Evolutionary conservation across 2,329 filamentous ascomycete genomes (phyloP).

Genomic region (Plectosphaerella sp.): DNA sequence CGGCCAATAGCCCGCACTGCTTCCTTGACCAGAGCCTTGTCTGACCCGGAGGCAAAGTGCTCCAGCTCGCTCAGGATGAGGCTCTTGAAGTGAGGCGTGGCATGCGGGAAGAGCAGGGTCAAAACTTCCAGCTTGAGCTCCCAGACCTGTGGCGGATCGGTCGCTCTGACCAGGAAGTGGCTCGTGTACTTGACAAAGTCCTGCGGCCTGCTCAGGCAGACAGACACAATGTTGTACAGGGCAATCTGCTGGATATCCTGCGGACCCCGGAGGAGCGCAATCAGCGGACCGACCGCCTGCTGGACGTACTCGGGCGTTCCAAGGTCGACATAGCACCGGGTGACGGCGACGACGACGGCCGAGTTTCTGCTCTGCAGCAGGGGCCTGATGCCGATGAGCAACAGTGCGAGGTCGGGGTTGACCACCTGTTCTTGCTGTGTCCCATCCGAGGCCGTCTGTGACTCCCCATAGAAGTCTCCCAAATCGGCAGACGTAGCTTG

Average conservation of each 20-base stretch:
- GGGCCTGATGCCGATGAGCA: constrained; percentile 76
- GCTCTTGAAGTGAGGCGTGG: constrained; percentile 69
- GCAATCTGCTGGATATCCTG: constrained; percentile 87
- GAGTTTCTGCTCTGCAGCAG: constrained; percentile 90
- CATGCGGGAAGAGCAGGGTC: constrained; percentile 85
- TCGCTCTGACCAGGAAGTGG: constrained; percentile 82
- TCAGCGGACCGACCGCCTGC: constrained; percentile 73
- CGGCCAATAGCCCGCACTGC: constrained; percentile 89
- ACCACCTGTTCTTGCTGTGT: constrained; percentile 56
- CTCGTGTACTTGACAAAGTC: constrained; percentile 85
- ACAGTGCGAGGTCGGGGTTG: constrained; percentile 77
- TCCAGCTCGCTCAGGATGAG: constrained; percentile 89
- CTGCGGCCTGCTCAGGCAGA: constrained; percentile 70
- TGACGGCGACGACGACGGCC: constrained; percentile 84
- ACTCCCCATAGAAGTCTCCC: constrained; percentile 79
- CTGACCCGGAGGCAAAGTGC: constrained; percentile 71
- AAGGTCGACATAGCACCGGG: constrained; percentile 78
- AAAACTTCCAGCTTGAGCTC: constrained; percentile 87
- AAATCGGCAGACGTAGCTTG: constrained; percentile 33
- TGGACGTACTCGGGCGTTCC: constrained; percentile 74
- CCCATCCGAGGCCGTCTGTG: constrained; percentile 22
- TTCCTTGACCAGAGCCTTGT: constrained; percentile 78
- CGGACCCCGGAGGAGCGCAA: constrained; percentile 79
- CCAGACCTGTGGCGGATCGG: constrained; percentile 79
- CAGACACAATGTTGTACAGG: constrained; percentile 91